These are phyloP conservation scores for Pythium utonaiense DNA, from an alignment of 352 stramenopile genomes.

Conservation along the genomic window DNA sequence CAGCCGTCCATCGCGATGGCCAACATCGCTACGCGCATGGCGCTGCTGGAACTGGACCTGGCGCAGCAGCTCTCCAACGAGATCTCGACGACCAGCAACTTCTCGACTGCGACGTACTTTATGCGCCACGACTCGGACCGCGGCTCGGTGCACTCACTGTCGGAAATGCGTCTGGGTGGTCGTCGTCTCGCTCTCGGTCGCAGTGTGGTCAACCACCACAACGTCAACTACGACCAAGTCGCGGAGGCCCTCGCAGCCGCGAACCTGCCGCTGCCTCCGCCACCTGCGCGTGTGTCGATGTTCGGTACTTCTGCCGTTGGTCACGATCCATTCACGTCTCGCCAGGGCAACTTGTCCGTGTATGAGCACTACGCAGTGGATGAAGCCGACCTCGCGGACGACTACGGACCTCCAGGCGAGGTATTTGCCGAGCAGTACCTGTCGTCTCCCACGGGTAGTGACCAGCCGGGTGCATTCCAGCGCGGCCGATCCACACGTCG, in stretches of 20 bases:
- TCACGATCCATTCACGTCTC: conserved; percentile 49
- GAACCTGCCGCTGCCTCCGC: conserved; percentile 22
- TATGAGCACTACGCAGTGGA: conserved; percentile 69
- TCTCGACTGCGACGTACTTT: conserved; percentile 53
- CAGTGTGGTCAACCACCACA: conserved; percentile 67
- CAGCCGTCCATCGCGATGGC: conserved; percentile 59
- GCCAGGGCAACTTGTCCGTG: conserved; percentile 34
- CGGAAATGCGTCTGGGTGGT: conserved; percentile 30
- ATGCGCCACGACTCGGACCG: conserved; percentile 30
- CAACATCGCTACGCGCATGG: conserved; percentile 64
- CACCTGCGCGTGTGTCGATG: conserved; percentile 64
- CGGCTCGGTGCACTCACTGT: conserved; percentile 32
- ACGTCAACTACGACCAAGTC: conserved; percentile 36
- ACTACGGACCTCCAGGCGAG: conserved; percentile 20
- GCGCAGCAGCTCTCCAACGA: conserved; percentile 27
- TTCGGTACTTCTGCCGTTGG: conserved; percentile 34
- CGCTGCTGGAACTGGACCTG: conserved; percentile 40
- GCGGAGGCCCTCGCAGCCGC: conserved; percentile 20
- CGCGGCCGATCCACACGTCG: conserved; percentile 12
- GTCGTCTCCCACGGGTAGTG: conserved; percentile 27
- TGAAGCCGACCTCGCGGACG: conserved; percentile 29
- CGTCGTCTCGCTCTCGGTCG: conserved; percentile 32
- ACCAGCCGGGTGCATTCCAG: conserved; percentile 7
- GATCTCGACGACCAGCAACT: conserved; percentile 33
- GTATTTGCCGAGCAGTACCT: conserved; percentile 50